Evolutionary conservation across 139 green algal species (phyloP).

Genomic region (Raphidocelis subcapitata): DNA sequence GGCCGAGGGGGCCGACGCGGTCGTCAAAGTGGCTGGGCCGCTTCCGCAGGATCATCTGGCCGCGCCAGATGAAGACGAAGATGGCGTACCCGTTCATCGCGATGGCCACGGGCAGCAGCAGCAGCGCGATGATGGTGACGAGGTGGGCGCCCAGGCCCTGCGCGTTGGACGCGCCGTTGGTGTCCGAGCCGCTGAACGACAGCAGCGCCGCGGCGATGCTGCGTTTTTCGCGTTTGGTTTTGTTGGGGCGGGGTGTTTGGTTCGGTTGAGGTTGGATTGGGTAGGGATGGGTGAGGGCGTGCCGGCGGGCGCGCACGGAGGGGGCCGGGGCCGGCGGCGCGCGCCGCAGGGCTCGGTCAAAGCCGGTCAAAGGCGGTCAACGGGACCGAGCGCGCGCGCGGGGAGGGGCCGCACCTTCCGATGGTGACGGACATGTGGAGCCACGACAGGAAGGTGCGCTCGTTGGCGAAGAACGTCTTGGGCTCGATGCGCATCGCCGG

Average conservation of each 20-base stretch:
- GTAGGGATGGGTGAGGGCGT: no score
- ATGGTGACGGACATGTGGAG: constrained; percentile 93
- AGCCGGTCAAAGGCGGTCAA: constrained; percentile 64
- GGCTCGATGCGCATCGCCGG: constrained; percentile 83
- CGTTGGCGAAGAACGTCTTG: constrained; percentile 97
- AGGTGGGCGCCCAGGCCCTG: constrained; percentile 40
- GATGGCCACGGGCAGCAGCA: constrained; percentile 86
- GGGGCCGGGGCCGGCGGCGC: neutral
- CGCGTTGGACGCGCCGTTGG: no score
- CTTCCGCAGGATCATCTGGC: constrained; percentile 65
- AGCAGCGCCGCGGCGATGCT: constrained; percentile 74
- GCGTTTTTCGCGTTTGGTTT: neutral
- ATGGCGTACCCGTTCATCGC: constrained; percentile 81
- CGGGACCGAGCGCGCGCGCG: no score
- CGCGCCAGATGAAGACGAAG: constrained; percentile 78
- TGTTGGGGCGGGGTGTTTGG: neutral
- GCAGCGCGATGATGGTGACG: constrained; percentile 82
- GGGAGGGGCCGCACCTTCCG: constrained; percentile 46
- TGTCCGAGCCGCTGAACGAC: neutral
- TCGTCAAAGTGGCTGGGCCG: constrained; percentile 71
- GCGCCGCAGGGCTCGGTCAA: neutral
- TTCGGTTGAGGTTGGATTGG: neutral
- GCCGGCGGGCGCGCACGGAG: no score
- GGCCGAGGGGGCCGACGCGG: constrained; percentile 64
- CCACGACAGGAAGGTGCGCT: constrained; percentile 96